phyloP scores from a whole-genome alignment of 208 protist genomes.

The Crithidia sp. region DNA sequence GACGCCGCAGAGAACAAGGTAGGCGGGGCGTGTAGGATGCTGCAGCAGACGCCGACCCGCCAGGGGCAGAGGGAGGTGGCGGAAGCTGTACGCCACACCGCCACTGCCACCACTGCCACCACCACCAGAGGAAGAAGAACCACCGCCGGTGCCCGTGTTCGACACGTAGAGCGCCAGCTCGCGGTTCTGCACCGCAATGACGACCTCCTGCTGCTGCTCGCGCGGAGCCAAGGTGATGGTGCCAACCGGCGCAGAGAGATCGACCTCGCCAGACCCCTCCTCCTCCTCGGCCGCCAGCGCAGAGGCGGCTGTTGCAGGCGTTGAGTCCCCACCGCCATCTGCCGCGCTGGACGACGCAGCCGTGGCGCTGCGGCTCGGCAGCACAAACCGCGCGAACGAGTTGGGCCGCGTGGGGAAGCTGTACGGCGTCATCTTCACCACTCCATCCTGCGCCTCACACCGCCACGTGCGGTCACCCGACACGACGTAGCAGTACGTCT shows the following conservation, averaged over 20 bases:
- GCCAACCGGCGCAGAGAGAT: slow-evolving; percentile 9
- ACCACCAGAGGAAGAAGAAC: background rate
- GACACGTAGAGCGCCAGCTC: slow-evolving; percentile 69
- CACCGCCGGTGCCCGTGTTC: slow-evolving; percentile 25
- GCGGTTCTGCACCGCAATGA: slow-evolving; percentile 63
- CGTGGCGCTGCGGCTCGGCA: slow-evolving; percentile 32
- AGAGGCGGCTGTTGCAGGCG: background rate
- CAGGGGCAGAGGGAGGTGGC: slow-evolving; percentile 55
- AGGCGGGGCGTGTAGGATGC: slow-evolving; percentile 72
- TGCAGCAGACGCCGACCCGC: slow-evolving; percentile 66
- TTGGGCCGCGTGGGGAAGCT: slow-evolving; percentile 62
- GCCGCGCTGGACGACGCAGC: background rate
- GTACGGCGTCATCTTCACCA: slow-evolving; percentile 73
- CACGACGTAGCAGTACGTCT: slow-evolving; percentile 73
- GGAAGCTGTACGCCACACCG: slow-evolving; percentile 78
- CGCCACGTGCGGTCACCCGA: slow-evolving; percentile 75
- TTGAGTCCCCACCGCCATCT: background rate
- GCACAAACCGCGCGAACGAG: slow-evolving; percentile 67
- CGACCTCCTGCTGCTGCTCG: slow-evolving; percentile 55
- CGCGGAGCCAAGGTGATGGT: slow-evolving; percentile 23
- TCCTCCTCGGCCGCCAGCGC: slow-evolving; percentile 19
- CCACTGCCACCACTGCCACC: slow-evolving; percentile 26
- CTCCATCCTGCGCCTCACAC: slow-evolving; percentile 59
- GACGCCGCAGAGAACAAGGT: slow-evolving; percentile 57
- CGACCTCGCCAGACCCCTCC: slow-evolving; percentile 12